phyloP scores from a whole-genome alignment of 1,284 basidiomycete genomes.

The Fomes fomentarius region DNA sequence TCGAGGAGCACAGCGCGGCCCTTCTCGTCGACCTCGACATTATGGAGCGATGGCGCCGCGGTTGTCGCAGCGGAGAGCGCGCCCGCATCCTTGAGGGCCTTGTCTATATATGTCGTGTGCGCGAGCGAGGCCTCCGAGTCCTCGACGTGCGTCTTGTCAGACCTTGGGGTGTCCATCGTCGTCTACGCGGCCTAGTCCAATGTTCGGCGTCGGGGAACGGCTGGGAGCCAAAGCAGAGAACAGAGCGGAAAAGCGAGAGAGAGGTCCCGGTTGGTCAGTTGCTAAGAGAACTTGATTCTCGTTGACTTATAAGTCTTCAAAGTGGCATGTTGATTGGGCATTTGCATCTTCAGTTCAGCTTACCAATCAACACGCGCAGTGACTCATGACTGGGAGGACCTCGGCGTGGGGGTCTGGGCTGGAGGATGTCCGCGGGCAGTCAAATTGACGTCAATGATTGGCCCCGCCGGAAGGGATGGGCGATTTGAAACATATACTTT shows the following conservation, averaged over 20 bases:
- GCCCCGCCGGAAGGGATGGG: neutral
- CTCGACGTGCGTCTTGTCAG: slow-evolving; percentile 27
- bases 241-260: neutral
- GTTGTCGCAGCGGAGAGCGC: slow-evolving; percentile 21
- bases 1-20: slow-evolving; percentile 8
- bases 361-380: slow-evolving; percentile 9
- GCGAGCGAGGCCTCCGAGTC: slow-evolving; percentile 7
- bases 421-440: slow-evolving; percentile 9
- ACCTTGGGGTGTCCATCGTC: slow-evolving; percentile 27
- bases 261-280: too few relatives aligned
- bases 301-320: too few relatives aligned
- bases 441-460: slow-evolving; percentile 28
- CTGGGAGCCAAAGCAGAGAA: slow-evolving; percentile 2
- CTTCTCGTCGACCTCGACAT: slow-evolving; percentile 15
- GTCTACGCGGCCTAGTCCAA: neutral
- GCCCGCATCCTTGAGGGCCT: slow-evolving; percentile 20
- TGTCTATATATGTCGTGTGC: too few relatives aligned
- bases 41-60: slow-evolving; percentile 6
- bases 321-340: too few relatives aligned
- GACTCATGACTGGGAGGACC: slow-evolving; percentile 12
- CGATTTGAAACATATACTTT: slow-evolving; percentile 13
- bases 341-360: too few relatives aligned
- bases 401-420: slow-evolving; percentile 1
- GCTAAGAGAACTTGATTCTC: too few relatives aligned
- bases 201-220: slow-evolving; percentile 1